These are phyloP conservation scores for Huntiella abstrusa DNA, from an alignment of 2,329 filamentous ascomycete species.

Conservation along the genomic window DNA sequence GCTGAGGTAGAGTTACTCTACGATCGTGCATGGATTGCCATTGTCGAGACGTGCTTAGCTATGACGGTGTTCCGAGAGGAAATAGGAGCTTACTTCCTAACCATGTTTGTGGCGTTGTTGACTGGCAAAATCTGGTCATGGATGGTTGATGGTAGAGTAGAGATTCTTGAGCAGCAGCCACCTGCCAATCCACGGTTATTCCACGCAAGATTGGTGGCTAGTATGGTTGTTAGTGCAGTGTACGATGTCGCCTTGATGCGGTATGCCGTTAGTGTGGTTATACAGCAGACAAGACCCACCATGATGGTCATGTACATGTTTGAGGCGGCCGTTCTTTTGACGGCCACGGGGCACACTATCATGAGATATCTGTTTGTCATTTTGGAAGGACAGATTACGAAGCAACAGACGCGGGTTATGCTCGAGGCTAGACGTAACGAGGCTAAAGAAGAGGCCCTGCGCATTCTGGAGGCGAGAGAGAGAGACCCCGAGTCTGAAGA, in stretches of 20 bases:
- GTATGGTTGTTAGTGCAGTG: slow-evolving; percentile 55
- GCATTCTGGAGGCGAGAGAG: slow-evolving; percentile 30
- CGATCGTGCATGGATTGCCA: slow-evolving; percentile 94
- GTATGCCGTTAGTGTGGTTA: slow-evolving; percentile 66
- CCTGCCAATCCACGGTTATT: slow-evolving; percentile 76
- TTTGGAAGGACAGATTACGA: slow-evolving; percentile 56
- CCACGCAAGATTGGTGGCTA: slow-evolving; percentile 63
- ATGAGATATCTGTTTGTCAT: slow-evolving; percentile 63
- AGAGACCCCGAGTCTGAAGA: slow-evolving; percentile 29
- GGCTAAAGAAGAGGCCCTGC: slow-evolving; percentile 38
- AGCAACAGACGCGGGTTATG: slow-evolving; percentile 51
- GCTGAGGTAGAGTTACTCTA: slow-evolving; percentile 95
- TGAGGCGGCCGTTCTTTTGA: slow-evolving; percentile 75
- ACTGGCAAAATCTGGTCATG: slow-evolving; percentile 96
- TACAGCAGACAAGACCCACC: slow-evolving; percentile 74
- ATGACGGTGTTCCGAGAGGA: slow-evolving; percentile 98
- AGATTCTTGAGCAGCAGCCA: slow-evolving; percentile 87
- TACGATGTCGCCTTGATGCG: slow-evolving; percentile 67
- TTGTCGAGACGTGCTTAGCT: slow-evolving; percentile 87
- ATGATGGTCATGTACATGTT: slow-evolving; percentile 99
- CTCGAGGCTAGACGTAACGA: slow-evolving; percentile 50
- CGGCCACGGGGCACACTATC: slow-evolving; percentile 62
- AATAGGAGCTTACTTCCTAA: slow-evolving; percentile 80
- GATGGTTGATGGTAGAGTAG: slow-evolving; percentile 90
- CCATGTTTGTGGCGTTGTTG: slow-evolving; percentile 87